Evolutionary conservation across 2,329 filamentous ascomycete genomes (phyloP).

Genomic region (Neoscytalidium dimidiatum): DNA sequence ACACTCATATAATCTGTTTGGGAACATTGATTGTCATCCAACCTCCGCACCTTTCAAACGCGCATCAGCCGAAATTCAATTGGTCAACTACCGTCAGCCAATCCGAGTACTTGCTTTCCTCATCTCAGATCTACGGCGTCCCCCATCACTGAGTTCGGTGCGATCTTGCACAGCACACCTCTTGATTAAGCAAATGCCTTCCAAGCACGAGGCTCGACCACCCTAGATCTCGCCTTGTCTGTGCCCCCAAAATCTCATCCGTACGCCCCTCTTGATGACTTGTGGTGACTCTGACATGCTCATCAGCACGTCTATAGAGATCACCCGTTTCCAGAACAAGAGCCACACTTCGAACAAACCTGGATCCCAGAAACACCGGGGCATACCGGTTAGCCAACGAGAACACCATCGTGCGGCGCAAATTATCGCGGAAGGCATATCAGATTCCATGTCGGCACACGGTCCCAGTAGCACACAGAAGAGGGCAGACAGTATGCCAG

Average conservation of each 20-base stretch:
- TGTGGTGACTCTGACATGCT: neutral
- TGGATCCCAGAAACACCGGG: neutral
- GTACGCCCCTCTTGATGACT: neutral
- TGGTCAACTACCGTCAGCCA: too few relatives aligned
- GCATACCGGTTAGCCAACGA: neutral
- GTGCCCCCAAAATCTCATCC: neutral
- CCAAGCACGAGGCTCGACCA: neutral
- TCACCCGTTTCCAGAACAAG: neutral
- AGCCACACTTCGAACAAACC: neutral
- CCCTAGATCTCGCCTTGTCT: neutral
- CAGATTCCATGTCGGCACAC: neutral
- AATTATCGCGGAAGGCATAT: too few relatives aligned
- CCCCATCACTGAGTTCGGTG: neutral
- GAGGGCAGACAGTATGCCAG: neutral
- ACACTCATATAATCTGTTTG: neutral
- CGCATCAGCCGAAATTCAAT: too few relatives aligned
- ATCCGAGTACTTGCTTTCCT: too few relatives aligned
- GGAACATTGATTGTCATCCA: too few relatives aligned
- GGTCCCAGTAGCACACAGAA: neutral
- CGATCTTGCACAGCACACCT: neutral
- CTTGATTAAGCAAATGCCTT: neutral
- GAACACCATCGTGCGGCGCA: neutral
- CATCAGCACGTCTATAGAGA: constrained; percentile 11
- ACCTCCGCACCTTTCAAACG: too few relatives aligned
- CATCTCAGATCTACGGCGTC: too few relatives aligned